phyloP scores from a whole-genome alignment of 78 protist genomes.

The Dictyostelium citrinum region DNA sequence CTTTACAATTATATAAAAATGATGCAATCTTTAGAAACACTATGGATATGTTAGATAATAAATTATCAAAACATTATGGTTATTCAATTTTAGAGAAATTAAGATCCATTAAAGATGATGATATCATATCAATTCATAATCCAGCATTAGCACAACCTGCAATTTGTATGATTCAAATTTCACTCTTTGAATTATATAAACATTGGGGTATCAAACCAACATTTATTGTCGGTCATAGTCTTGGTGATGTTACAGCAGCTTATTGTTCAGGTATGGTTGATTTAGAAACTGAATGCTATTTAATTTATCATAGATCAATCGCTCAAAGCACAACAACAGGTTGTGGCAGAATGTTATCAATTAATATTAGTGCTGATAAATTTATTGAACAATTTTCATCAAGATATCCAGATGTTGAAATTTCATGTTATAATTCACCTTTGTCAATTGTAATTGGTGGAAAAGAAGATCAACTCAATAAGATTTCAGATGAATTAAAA shows the following conservation, averaged over 20 bases:
- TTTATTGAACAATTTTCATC: not conserved
- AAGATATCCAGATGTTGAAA: not conserved
- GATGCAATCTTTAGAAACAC: not conserved
- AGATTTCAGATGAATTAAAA: not conserved
- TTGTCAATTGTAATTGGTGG: constrained; percentile 38
- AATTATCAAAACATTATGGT: not conserved
- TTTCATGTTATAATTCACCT: constrained; percentile 34
- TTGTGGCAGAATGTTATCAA: constrained; percentile 51
- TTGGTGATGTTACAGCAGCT: constrained; percentile 62
- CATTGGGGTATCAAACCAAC: constrained; percentile 46
- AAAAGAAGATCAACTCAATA: not conserved
- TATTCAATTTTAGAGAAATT: constrained; percentile 10
- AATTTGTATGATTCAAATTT: constrained; percentile 29
- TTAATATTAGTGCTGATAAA: not conserved
- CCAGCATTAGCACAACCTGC: constrained; percentile 62
- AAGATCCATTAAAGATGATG: not conserved
- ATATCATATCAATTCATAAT: constrained; percentile 5
- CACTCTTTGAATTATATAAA: constrained; percentile 19
- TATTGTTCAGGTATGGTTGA: constrained; percentile 11
- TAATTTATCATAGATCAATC: constrained; percentile 10
- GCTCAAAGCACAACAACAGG: constrained; percentile 34
- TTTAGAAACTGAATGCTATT: not conserved
- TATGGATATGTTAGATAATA: constrained; percentile 11
- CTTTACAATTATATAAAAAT: not conserved
- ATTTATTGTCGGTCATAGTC: constrained; percentile 51